These are phyloP conservation scores for Lasiosphaeriaceae sp. DNA, from an alignment of 495 filamentous ascomycete species.

Conservation along the genomic window DNA sequence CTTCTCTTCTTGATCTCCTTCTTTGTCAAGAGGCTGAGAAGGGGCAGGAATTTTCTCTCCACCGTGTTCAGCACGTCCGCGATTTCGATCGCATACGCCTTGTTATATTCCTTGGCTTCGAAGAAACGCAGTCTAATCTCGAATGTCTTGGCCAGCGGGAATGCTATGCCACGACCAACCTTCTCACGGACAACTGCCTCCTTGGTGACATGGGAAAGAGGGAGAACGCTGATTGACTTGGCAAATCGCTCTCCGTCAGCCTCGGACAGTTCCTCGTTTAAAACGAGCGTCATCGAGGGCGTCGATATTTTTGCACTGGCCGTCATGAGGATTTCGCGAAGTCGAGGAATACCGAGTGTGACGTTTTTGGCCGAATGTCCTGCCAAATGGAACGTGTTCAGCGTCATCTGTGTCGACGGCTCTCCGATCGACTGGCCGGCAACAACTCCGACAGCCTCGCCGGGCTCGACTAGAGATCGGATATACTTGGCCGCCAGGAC, in stretches of 20 bases:
- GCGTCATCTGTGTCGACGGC: slow-evolving; percentile 98
- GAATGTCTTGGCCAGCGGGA: slow-evolving; percentile 74
- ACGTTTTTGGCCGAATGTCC: slow-evolving; percentile 98
- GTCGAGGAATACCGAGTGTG: slow-evolving; percentile 93
- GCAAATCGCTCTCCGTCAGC: slow-evolving; percentile 74
- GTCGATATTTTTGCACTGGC: slow-evolving; percentile 84
- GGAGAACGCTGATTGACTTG: slow-evolving; percentile 87
- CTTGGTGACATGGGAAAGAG: slow-evolving; percentile 81
- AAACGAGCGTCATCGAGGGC: slow-evolving; percentile 82
- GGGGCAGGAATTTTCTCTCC: slow-evolving; percentile 72
- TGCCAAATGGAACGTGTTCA: slow-evolving; percentile 99
- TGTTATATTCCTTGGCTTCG: slow-evolving; percentile 72
- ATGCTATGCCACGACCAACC: slow-evolving; percentile 62
- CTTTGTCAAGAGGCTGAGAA: slow-evolving; percentile 61
- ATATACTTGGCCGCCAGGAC: slow-evolving; percentile 89
- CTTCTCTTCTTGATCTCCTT: slow-evolving; percentile 76
- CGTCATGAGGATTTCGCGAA: slow-evolving; percentile 98
- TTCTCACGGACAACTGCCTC: slow-evolving; percentile 74
- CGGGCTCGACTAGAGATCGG: slow-evolving; percentile 88
- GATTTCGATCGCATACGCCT: slow-evolving; percentile 77
- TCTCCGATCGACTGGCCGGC: slow-evolving; percentile 96
- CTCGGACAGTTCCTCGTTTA: slow-evolving; percentile 67
- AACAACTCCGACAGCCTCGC: slow-evolving; percentile 96
- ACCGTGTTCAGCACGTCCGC: slow-evolving; percentile 72
- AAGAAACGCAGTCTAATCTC: slow-evolving; percentile 80